Conservation (phyloP, 805 yeast genomes). For the Yueomyces sinensis region DNA sequence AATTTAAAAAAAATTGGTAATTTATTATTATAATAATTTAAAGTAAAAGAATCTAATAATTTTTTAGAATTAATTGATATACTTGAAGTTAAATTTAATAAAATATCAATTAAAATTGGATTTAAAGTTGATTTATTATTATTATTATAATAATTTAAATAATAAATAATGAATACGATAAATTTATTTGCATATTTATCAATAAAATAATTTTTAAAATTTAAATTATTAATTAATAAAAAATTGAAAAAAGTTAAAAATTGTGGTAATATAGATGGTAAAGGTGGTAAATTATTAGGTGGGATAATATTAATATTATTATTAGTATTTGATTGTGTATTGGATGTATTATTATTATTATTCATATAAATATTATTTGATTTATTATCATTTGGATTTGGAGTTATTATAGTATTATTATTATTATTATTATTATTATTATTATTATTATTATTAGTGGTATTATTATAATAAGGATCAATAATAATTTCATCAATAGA, state of each 20-base stretch:
- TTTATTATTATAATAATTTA: slow-evolving; percentile 29
- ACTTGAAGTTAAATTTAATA: slow-evolving; percentile 36
- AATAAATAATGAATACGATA: slow-evolving; percentile 39
- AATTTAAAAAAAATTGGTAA: slow-evolving; percentile 42
- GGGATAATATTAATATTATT: slow-evolving; percentile 4
- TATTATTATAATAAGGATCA: slow-evolving; percentile 6
- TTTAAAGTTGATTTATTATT: slow-evolving; percentile 24
- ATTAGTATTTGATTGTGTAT: neutral
- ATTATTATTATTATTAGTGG: slow-evolving; percentile 1
- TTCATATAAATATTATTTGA: slow-evolving; percentile 2
- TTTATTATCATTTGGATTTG: neutral
- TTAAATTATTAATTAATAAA: slow-evolving; percentile 55
- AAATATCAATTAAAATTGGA: slow-evolving; percentile 37
- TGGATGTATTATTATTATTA: neutral
- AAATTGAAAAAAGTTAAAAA: slow-evolving; percentile 62
- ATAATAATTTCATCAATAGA: slow-evolving; percentile 31
- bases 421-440: slow-evolving; percentile 1
- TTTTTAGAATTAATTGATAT: slow-evolving; percentile 23
- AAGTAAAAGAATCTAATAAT: slow-evolving; percentile 33
- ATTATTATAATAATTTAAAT: slow-evolving; percentile 34
- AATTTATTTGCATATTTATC: slow-evolving; percentile 40
- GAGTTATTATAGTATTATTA: slow-evolving; percentile 1
- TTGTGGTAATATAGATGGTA: slow-evolving; percentile 43
- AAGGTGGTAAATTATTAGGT: slow-evolving; percentile 20
- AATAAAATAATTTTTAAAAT: slow-evolving; percentile 33